Evolutionary conservation across 441 rosid species (phyloP).

Genomic region (Erodium trifolium): DNA sequence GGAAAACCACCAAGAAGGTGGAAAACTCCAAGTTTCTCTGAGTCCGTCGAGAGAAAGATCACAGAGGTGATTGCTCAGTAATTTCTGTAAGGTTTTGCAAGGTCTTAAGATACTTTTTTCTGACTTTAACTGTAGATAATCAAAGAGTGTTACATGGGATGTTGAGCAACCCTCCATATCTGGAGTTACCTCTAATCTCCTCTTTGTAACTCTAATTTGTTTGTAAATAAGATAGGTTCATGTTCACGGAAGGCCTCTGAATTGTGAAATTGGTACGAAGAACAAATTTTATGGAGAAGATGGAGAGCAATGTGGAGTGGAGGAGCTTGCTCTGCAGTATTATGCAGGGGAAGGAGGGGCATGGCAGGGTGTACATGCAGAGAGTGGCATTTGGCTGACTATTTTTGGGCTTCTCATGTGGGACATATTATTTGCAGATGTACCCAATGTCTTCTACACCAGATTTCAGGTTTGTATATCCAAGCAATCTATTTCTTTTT

Average conservation of each 20-base stretch:
- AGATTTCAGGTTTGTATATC: conserved; percentile 58
- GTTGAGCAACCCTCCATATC: background rate
- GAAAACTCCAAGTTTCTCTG: conserved; percentile 64
- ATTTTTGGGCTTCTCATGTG: conserved; percentile 87
- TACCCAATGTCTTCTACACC: conserved; percentile 66
- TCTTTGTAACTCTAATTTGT: background rate
- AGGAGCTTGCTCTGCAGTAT: conserved; percentile 86
- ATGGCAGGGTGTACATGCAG: conserved; percentile 82
- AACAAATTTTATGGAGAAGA: conserved; percentile 85
- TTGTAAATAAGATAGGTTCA: conserved; percentile 38
- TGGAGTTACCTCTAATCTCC: background rate
- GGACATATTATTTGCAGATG: conserved; percentile 66
- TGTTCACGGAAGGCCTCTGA: conserved; percentile 80
- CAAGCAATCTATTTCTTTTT: background rate
- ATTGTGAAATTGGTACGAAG: conserved; percentile 63
- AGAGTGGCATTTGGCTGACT: conserved; percentile 89
- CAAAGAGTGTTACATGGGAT: background rate
- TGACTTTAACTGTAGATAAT: background rate
- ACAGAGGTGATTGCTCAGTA: conserved; percentile 41
- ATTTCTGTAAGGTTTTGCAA: background rate
- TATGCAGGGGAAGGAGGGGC: conserved; percentile 79
- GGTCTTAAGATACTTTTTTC: conserved; percentile 10
- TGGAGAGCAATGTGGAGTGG: conserved; percentile 87
- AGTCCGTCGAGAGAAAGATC: conserved; percentile 47
- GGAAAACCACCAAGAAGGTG: conserved; percentile 97